Conservation (phyloP, 257 asterid species). For the Ilex aquifolium region DNA sequence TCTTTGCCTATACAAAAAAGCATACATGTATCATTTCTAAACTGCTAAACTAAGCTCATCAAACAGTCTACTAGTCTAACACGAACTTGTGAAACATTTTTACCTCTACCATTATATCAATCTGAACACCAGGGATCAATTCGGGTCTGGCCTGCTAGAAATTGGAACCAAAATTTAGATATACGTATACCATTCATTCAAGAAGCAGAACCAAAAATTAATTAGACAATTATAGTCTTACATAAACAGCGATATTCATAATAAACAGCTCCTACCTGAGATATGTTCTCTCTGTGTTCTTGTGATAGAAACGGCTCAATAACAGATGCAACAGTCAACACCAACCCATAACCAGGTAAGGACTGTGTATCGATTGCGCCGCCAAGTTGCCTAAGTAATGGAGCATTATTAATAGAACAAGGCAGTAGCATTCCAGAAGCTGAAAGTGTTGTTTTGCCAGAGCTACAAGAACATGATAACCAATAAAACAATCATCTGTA, state of each 20-base stretch:
- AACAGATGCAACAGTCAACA: conserved; percentile 82
- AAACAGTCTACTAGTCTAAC: conserved; percentile 6
- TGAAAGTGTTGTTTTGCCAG: conserved; percentile 87
- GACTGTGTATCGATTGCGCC: conserved; percentile 15
- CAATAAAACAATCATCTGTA: conserved; percentile 3
- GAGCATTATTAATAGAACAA: conserved; percentile 27
- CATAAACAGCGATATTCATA: not conserved
- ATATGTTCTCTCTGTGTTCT: conserved; percentile 30
- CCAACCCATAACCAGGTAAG: conserved; percentile 33
- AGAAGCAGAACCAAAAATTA: conserved; percentile 4
- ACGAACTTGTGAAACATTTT: conserved; percentile 1
- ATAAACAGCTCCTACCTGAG: conserved; percentile 37
- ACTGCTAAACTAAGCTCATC: conserved; percentile 8
- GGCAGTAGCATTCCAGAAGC: conserved; percentile 91
- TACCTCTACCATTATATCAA: conserved; percentile 83
- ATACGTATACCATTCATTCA: not conserved
- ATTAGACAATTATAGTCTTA: conserved; percentile 5
- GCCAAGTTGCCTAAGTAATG: conserved; percentile 17
- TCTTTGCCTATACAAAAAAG: conserved; percentile 45
- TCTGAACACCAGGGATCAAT: conserved; percentile 61
- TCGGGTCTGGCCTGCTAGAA: conserved; percentile 58
- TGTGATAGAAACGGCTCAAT: conserved; percentile 68
- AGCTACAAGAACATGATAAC: conserved; percentile 32
- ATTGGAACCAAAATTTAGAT: not conserved
- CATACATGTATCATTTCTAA: conserved; percentile 12